phyloP scores from a whole-genome alignment of 1,284 basidiomycete species.

The Coniferiporia weirii region DNA sequence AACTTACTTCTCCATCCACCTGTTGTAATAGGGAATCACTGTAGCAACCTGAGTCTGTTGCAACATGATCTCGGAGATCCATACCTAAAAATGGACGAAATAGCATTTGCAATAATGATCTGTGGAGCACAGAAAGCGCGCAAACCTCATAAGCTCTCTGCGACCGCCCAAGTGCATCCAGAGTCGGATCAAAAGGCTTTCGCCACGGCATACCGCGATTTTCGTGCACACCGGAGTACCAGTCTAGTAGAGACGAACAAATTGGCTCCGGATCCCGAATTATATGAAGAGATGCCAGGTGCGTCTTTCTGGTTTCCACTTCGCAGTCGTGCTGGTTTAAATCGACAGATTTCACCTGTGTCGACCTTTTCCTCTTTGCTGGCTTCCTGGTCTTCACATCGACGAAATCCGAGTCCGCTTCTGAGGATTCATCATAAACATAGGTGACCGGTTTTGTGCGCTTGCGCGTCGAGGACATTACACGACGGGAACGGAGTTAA shows the following conservation, averaged over 20 bases:
- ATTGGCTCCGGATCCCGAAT: constrained; percentile 34
- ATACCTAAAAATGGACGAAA: constrained; percentile 47
- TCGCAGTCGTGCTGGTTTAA: not conserved
- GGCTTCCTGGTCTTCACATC: constrained; percentile 6
- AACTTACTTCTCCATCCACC: constrained; percentile 75
- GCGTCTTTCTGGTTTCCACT: constrained; percentile 18
- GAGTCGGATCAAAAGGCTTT: constrained; percentile 53
- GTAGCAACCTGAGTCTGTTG: constrained; percentile 93
- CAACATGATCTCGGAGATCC: constrained; percentile 94
- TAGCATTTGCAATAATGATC: constrained; percentile 11
- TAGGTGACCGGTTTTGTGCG: constrained; percentile 8
- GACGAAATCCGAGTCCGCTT: constrained; percentile 2
- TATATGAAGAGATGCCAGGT: constrained; percentile 32
- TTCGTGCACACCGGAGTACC: constrained; percentile 64
- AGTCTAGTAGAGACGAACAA: constrained; percentile 48
- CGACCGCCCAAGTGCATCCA: constrained; percentile 46
- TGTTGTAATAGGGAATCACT: constrained; percentile 85
- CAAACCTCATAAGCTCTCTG: constrained; percentile 78
- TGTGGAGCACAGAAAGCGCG: constrained; percentile 16
- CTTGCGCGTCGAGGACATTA: constrained; percentile 7
- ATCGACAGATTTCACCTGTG: not conserved
- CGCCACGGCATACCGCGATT: constrained; percentile 84
- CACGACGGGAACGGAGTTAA: no score
- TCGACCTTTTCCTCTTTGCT: constrained; percentile 9
- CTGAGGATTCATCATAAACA: constrained; percentile 12